Conservation (phyloP, 495 filamentous ascomycete genomes). For the Ramalina intermedia region DNA sequence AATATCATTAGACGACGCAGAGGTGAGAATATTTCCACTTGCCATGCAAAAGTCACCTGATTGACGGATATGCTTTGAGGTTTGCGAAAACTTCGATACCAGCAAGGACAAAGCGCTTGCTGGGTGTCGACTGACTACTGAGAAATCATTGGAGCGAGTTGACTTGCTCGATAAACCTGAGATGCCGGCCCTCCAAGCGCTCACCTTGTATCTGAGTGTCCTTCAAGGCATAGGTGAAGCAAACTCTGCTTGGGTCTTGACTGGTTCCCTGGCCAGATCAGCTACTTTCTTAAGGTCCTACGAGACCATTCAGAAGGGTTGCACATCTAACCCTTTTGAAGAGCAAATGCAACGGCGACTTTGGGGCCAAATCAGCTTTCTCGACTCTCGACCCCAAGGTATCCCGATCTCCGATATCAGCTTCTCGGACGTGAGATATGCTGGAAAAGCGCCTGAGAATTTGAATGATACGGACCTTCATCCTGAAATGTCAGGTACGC, state of each 20-base stretch:
- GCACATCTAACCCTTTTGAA: conserved; percentile 53
- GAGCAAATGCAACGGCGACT: conserved; percentile 71
- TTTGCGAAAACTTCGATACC: conserved; percentile 34
- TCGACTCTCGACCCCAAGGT: conserved; percentile 67
- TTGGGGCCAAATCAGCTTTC: conserved; percentile 73
- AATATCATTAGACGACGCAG: conserved; percentile 21
- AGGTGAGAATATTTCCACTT: conserved; percentile 7
- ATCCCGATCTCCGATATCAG: conserved; percentile 71
- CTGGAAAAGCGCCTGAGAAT: conserved; percentile 58
- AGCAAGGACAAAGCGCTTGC: conserved; percentile 33
- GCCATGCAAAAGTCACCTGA: background rate
- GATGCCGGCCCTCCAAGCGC: conserved; percentile 10
- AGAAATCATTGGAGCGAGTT: conserved; percentile 8
- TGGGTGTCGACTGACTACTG: conserved; percentile 16
- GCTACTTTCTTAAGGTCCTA: conserved; percentile 32
- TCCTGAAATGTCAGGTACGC: conserved; percentile 46
- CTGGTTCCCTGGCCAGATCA: conserved; percentile 57
- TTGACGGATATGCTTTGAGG: conserved; percentile 1
- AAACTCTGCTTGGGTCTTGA: conserved; percentile 53
- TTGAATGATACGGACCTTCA: conserved; percentile 69
- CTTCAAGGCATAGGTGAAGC: conserved; percentile 29
- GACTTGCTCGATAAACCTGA: conserved; percentile 9
- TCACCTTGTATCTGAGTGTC: conserved; percentile 30
- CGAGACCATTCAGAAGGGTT: conserved; percentile 60
- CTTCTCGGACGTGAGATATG: conserved; percentile 53